A percentile compares a stretch with the other conserved stretches of the same genome.
Evolutionary conservation across 2,329 filamentous ascomycete species (phyloP).

Genomic region (Dactylonectria estremocensis): DNA sequence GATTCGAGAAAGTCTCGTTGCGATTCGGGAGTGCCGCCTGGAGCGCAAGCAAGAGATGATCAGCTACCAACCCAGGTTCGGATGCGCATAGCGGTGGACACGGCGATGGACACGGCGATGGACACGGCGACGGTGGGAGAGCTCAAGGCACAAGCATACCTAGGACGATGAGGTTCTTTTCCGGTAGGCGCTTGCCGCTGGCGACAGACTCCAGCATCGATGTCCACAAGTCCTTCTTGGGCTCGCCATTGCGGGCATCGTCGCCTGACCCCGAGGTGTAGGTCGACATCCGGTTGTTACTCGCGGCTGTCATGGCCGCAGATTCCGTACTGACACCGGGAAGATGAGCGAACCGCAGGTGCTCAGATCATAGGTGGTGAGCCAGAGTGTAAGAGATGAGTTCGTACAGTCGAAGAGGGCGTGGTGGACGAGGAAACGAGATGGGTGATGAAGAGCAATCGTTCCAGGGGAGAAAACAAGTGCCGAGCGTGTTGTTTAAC

Average conservation of each 20-base stretch:
- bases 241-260: conserved; percentile 74
- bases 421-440: conserved; percentile 37
- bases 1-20: conserved; percentile 87
- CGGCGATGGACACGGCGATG: conserved; percentile 2
- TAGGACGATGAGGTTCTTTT: conserved; percentile 91
- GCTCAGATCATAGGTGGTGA: conserved; percentile 30
- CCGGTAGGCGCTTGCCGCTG: conserved; percentile 89
- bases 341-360: conserved; percentile 23
- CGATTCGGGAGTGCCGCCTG: conserved; percentile 85
- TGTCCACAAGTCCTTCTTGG: conserved; percentile 93
- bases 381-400: conserved; percentile 14
- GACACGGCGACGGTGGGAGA: background rate
- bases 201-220: conserved; percentile 93
- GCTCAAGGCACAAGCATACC: conserved; percentile 67
- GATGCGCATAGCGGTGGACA: conserved; percentile 6
- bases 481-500: conserved; percentile 37
- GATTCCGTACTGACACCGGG: conserved; percentile 35
- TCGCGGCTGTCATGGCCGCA: conserved; percentile 62
- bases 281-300: conserved; percentile 70
- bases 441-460: conserved; percentile 33
- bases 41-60: conserved; percentile 40
- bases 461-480: conserved; percentile 37
- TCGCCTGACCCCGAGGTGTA: conserved; percentile 70
- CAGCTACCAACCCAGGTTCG: conserved; percentile 43
- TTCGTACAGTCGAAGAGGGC: conserved; percentile 12